These are phyloP conservation scores for Fusarium falciforme DNA, from an alignment of 2,329 filamentous ascomycete species.

Conservation along the genomic window DNA sequence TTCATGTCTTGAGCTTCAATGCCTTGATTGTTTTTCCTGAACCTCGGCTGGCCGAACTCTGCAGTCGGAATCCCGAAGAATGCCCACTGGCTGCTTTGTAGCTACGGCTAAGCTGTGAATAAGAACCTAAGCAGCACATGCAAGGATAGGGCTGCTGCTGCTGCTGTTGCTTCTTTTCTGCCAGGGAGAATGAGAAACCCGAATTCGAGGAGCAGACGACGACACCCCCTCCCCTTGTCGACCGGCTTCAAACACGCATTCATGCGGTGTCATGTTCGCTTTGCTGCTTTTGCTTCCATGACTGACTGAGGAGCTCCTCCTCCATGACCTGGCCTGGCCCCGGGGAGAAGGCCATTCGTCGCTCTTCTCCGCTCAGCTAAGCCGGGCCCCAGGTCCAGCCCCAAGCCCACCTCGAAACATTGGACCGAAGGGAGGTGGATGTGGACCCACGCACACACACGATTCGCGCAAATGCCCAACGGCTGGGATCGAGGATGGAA, in stretches of 20 bases:
- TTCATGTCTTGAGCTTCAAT: background rate
- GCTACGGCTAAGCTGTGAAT: background rate
- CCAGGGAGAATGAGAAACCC: conserved; percentile 13
- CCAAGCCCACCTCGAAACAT: background rate
- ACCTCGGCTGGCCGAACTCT: background rate
- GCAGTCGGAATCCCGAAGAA: background rate
- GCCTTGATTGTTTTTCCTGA: background rate
- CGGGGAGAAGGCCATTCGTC: background rate
- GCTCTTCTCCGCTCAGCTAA: conserved; percentile 5
- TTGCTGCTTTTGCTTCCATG: background rate
- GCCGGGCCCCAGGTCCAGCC: background rate
- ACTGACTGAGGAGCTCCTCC: conserved; percentile 6
- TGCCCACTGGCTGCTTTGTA: background rate
- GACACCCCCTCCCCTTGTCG: background rate
- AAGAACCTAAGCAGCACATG: background rate
- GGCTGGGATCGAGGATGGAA: conserved; percentile 5
- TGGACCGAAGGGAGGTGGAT: background rate
- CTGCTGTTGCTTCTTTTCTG: background rate
- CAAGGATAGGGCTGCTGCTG: background rate
- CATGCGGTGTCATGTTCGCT: conserved; percentile 6
- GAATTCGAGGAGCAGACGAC: conserved; percentile 22
- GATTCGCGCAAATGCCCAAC: background rate
- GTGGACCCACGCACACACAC: background rate
- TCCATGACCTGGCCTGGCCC: background rate
- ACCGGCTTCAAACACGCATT: background rate